These are phyloP conservation scores for Carallia brachiata DNA, from an alignment of 345 rosid genomes.

Conservation along the genomic window DNA sequence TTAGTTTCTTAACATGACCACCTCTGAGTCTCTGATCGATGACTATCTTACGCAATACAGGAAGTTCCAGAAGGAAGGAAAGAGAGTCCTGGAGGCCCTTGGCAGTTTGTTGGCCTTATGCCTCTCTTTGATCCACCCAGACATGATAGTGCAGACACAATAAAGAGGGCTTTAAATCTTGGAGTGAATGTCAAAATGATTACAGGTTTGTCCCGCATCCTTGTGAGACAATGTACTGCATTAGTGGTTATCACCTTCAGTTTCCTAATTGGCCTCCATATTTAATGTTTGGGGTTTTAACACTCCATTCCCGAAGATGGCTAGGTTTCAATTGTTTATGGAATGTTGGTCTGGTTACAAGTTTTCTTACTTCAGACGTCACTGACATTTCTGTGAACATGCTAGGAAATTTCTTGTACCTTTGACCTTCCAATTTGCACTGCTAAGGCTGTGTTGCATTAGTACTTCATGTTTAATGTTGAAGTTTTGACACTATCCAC, in stretches of 20 bases:
- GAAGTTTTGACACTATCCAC: background rate
- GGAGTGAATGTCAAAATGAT: constrained; percentile 99
- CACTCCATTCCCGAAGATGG: constrained; percentile 1
- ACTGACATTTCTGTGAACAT: no score
- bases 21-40: constrained; percentile 1
- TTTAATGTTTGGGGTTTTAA: background rate
- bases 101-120: constrained; percentile 97
- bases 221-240: constrained; percentile 5
- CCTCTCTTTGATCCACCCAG: constrained; percentile 99
- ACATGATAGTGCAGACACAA: constrained; percentile 97
- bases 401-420: no score
- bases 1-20: background rate
- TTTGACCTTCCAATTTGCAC: background rate
- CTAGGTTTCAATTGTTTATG: background rate
- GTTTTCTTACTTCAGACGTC: no score
- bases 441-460: background rate
- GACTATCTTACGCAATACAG: constrained; percentile 35
- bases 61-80: constrained; percentile 89
- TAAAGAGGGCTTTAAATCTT: constrained; percentile 87
- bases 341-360: background rate
- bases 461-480: background rate
- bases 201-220: constrained; percentile 53
- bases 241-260: background rate
- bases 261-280: background rate
- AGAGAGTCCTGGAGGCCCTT: constrained; percentile 90